Base-by-base conservation (phyloP, 1,284 basidiomycete genomes). In the Cystobasidium slooffiae region DNA sequence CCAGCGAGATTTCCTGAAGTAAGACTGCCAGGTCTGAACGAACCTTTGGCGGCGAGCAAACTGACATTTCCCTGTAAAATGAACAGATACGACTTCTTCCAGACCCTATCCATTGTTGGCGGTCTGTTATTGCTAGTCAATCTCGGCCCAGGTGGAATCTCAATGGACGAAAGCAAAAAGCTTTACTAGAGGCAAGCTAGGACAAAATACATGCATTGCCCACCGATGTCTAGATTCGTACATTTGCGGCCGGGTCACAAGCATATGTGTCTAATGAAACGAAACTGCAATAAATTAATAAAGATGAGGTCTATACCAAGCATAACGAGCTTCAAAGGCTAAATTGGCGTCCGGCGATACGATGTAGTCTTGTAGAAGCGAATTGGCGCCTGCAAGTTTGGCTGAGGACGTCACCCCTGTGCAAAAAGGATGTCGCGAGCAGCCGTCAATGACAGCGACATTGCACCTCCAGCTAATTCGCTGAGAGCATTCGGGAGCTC, bases 91-190 rank as follows among this genome's bases (percentile, higher is more conserved):
- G 91, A 93, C 83, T 93, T 94, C 86, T 96, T 94, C 90, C 93
- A 78, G 80, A 93, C 80, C 43, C 78, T 82, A 72, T 91, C 93
- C 39, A 99, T 99, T 80, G 95, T 99, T 68, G 97, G 97, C 76
- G 97, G 97, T 72, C 88, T 99, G 43, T 89, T 99, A 77, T 88
- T 99, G 75, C 89, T 99, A 69, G 95, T 98, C 79, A 98, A 97
- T 86, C 95, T 97, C 88, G 97, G 97, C 79, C 94, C 97, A 64
- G 91, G 95, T 75, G 96, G 96, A 77, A 87, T 98, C 78, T 98
- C 96, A 8, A 92, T 99, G 75, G 97, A 99, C 85, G 95, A 98
- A 87, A 97, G 98, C 88, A 98, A 98, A 88, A 98, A 97, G 88
- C 18, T 73, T 43, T 73, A 73, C 63, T 73, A 59, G 47, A n/a